phyloP scores from a whole-genome alignment of 1,284 basidiomycete genomes.

The Ganoderma lingzhi region DNA sequence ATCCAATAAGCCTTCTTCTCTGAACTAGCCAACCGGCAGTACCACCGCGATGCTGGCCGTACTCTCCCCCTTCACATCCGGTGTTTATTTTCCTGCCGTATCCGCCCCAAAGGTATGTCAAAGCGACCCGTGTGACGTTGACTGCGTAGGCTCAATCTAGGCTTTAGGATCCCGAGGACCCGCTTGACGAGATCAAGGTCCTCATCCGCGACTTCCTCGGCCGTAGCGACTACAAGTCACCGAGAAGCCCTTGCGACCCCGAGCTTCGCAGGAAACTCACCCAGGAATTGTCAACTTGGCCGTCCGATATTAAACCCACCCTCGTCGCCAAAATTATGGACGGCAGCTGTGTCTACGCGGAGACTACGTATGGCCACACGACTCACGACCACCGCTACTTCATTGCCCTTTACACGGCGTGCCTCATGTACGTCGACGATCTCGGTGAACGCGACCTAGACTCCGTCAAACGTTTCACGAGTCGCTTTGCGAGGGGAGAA shows the following conservation, averaged over 20 bases:
- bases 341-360: constrained; percentile 21
- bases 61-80: neutral
- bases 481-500: constrained; percentile 23
- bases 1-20: neutral
- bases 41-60: neutral
- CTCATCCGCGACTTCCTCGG: constrained; percentile 18
- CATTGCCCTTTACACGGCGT: constrained; percentile 28
- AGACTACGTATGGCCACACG: constrained; percentile 27
- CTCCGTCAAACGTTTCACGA: constrained; percentile 24
- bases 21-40: neutral
- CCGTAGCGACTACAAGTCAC: constrained; percentile 16
- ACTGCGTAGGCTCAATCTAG: neutral
- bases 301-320: constrained; percentile 4
- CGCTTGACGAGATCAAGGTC: constrained; percentile 8
- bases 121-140: neutral
- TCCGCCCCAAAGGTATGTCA: neutral
- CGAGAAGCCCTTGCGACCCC: constrained; percentile 5
- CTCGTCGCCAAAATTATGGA: constrained; percentile 23
- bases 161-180: neutral
- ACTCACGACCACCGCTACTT: constrained; percentile 24
- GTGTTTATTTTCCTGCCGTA: neutral
- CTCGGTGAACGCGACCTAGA: constrained; percentile 17
- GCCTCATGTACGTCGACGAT: constrained; percentile 30
- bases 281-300: constrained; percentile 15
- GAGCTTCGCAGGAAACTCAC: constrained; percentile 12